Evolutionary conservation across 2,329 filamentous ascomycete species (phyloP), one percentile per base, ranked within the genome.

Genomic region (Beauveria asiatica): DNA sequence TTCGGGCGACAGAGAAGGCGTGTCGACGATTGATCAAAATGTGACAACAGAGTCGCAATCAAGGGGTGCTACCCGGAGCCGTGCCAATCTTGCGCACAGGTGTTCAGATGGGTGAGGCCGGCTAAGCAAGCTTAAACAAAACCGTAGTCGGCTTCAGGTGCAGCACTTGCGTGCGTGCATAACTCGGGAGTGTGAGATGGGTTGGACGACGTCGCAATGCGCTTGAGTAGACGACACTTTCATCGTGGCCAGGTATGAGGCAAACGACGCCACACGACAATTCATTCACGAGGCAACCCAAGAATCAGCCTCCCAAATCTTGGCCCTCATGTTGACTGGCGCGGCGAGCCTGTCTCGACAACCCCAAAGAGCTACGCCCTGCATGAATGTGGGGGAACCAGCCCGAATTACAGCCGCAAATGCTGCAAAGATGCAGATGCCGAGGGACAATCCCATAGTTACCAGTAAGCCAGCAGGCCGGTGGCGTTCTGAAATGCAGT

Each of bases 91-190:
- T 16, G 21, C 33, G 42, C 55, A 57, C 33, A 33, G 46, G 8
- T 8, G 23, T 41, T 17, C 23, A 11, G 17, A 19, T 25, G 23
- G 10, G 33, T 45, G 53, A 57, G 7, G 17, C 46, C 16, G 5
- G 9, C 37, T n/a, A 30, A 50, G 55, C 55, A 57, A 50, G 55
- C 55, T 57, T 57, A 57, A 57, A 44, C 45, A 57, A 23, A 57
- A 50, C 55, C 37, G 37, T 50, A 57, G 45, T 50, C 44, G 5
- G 53, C 19, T 27, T 42, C 21, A 23, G 21, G 23, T 42, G 30
- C n/a, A 21, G 23, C 3, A 5, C 27, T 13, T 57, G 13, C 33
- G 30, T 57, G 13, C 33, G 30, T 30, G 55, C 16, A 27, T 42
- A 30, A 19, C 30, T 5, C 11, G 10, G 46, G 11, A 21, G 13